These are phyloP conservation scores for Trametes versicolor DNA, from an alignment of 1,284 basidiomycete species.

Conservation along the genomic window DNA sequence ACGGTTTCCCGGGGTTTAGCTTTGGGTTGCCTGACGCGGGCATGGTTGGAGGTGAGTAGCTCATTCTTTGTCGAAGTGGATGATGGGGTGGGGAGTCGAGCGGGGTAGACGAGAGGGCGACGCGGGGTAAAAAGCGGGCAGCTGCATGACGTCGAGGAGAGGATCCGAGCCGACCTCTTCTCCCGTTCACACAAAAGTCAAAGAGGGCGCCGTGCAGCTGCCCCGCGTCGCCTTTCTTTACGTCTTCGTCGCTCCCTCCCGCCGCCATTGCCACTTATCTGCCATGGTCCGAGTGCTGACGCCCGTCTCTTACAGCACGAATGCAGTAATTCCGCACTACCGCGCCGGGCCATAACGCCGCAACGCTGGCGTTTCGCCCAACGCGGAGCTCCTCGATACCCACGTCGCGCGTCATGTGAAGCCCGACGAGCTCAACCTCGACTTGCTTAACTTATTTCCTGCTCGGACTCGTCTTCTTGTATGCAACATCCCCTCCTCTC, in stretches of 20 bases:
- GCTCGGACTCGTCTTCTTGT: slow-evolving; percentile 5
- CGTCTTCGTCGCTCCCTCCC: slow-evolving; percentile 23
- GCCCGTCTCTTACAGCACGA: slow-evolving; percentile 23
- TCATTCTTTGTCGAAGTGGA: background rate
- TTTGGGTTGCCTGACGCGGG: slow-evolving; percentile 39
- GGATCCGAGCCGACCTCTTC: slow-evolving; percentile 24
- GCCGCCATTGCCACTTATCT: background rate
- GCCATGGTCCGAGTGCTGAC: slow-evolving; percentile 22
- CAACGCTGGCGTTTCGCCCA: slow-evolving; percentile 9
- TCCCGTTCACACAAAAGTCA: background rate
- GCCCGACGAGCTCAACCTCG: slow-evolving; percentile 20
- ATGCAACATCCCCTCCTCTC: slow-evolving; percentile 1
- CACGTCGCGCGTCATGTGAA: background rate
- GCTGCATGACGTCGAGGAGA: slow-evolving; percentile 17
- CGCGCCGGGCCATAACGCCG: background rate
- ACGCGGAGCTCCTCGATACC: background rate
- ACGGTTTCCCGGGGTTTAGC: slow-evolving; percentile 39
- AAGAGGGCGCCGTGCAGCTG: background rate
- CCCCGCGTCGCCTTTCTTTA: slow-evolving; percentile 12
- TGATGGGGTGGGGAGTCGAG: background rate
- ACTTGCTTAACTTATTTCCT: slow-evolving; percentile 22
- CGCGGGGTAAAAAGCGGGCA: slow-evolving; percentile 11
- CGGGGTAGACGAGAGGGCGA: background rate
- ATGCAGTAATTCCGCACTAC: slow-evolving; percentile 18
- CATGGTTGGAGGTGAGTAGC: slow-evolving; percentile 40